These are phyloP conservation scores for Talinum fruticosum DNA, from an alignment of 148 eudicot species.

Conservation along the genomic window DNA sequence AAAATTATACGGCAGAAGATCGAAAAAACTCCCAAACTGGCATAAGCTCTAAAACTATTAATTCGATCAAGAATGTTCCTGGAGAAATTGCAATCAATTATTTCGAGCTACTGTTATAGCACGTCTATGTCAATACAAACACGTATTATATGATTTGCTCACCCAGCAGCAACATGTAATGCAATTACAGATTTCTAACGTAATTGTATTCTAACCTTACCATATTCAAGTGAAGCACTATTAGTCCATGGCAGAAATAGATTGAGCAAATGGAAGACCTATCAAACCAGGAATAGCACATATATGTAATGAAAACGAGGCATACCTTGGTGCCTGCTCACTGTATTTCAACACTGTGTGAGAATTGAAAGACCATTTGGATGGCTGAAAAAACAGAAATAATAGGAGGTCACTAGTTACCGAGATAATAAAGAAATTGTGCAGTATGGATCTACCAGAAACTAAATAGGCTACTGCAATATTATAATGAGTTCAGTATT, in stretches of 20 bases:
- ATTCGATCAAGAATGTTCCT: not conserved
- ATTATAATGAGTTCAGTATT: not conserved
- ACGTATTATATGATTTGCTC: not conserved
- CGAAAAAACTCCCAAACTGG: not conserved
- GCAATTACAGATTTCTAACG: no score
- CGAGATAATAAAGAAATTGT: not conserved
- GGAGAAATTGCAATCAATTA: not conserved
- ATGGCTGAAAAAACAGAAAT: slow-evolving; percentile 55
- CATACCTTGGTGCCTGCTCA: slow-evolving; percentile 87
- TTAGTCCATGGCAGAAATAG: not conserved
- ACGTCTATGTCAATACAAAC: not conserved
- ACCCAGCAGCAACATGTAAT: no score
- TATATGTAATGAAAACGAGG: not conserved
- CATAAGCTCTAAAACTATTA: not conserved
- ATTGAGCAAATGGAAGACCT: not conserved
- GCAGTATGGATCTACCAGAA: not conserved
- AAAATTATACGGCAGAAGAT: slow-evolving; percentile 8
- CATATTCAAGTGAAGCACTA: not conserved
- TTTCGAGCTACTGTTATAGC: not conserved
- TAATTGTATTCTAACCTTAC: no score
- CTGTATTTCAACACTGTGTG: slow-evolving; percentile 75
- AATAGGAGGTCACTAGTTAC: slow-evolving; percentile 7
- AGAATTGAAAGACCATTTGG: slow-evolving; percentile 89
- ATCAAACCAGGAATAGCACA: slow-evolving; percentile 5
- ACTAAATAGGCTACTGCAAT: not conserved